Conservation (phyloP, 2,329 filamentous ascomycete species). For the Fusarium napiforme region DNA sequence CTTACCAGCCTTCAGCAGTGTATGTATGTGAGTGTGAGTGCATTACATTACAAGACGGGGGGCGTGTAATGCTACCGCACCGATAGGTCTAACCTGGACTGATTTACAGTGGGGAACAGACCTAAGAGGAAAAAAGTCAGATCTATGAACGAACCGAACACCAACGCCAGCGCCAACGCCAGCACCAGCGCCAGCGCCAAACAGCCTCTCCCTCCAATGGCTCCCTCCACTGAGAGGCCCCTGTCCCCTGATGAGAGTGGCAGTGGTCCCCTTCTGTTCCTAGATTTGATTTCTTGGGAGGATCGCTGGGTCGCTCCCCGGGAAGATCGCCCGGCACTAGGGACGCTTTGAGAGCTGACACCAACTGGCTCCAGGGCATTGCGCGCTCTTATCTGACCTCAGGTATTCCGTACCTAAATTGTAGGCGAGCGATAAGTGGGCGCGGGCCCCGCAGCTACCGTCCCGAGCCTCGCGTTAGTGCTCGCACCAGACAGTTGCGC, state of each 20-base stretch:
- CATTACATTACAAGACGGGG: neutral
- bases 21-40: neutral
- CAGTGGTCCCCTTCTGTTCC: slow-evolving; percentile 13
- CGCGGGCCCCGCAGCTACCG: slow-evolving; percentile 16
- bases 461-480: slow-evolving; percentile 28
- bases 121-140: neutral
- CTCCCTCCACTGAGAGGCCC: slow-evolving; percentile 1
- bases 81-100: neutral
- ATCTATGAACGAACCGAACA: slow-evolving; percentile 13
- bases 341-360: slow-evolving; percentile 4
- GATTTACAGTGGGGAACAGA: neutral
- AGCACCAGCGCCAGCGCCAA: neutral
- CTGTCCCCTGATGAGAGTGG: neutral
- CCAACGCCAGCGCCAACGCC: neutral
- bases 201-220: neutral
- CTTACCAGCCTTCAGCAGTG: slow-evolving; percentile 24
- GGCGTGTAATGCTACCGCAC: neutral
- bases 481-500: neutral
- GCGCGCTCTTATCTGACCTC: neutral
- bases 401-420: no score
- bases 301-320: slow-evolving; percentile 31
- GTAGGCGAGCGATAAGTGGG: neutral
- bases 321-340: slow-evolving; percentile 38
- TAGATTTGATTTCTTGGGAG: slow-evolving; percentile 34
- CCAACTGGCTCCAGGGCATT: neutral